Percentiles rank a stretch among this genome's conserved stretches.
These are phyloP conservation scores for Alisma plantagoaquatica DNA, from an alignment of 106 monocot genomes.

Conservation along the genomic window DNA sequence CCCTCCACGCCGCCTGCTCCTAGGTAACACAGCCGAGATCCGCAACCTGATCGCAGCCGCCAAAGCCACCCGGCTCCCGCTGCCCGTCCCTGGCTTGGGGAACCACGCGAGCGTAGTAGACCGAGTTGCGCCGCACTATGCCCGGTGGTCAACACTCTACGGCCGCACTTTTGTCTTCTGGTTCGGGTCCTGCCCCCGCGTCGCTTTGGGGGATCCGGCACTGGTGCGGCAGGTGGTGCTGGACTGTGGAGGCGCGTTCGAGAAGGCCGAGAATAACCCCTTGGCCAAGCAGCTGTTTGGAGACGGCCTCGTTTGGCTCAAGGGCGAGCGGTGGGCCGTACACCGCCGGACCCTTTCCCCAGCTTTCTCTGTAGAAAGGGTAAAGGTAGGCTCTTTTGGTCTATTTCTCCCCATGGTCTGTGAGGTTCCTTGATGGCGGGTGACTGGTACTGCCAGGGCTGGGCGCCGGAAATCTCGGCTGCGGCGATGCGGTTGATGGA, in stretches of 20 bases:
- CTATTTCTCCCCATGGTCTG: too few relatives aligned
- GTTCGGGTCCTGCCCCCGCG: slow-evolving; percentile 61
- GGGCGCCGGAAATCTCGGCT: slow-evolving; percentile 53
- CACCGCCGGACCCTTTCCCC: slow-evolving; percentile 49
- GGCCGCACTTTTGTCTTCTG: slow-evolving; percentile 60
- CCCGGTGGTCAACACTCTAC: slow-evolving; percentile 41
- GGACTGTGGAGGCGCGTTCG: slow-evolving; percentile 36
- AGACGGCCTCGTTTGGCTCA: slow-evolving; percentile 57
- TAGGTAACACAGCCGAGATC: slow-evolving; percentile 56
- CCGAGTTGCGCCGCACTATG: slow-evolving; percentile 52
- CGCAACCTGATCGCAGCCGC: slow-evolving; percentile 31
- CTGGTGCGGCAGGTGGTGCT: slow-evolving; percentile 28
- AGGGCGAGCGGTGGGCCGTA: slow-evolving; percentile 54
- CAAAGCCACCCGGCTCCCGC: slow-evolving; percentile 16
- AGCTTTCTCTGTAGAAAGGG: slow-evolving; percentile 64
- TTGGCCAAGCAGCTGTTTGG: slow-evolving; percentile 52
- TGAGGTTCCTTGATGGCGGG: too few relatives aligned
- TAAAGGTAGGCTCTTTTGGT: slow-evolving; percentile 50
- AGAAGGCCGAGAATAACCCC: slow-evolving; percentile 48
- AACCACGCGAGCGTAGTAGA: slow-evolving; percentile 31
- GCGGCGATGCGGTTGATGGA: slow-evolving; percentile 36
- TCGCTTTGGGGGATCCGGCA: slow-evolving; percentile 52
- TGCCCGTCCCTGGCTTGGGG: too few relatives aligned
- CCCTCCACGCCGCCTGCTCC: slow-evolving; percentile 32
- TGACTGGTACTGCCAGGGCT: too few relatives aligned